A percentile compares a stretch with the other conserved stretches of the same genome.
Conservation (phyloP, 1,139 yeast species). For the Candida sp. region DNA sequence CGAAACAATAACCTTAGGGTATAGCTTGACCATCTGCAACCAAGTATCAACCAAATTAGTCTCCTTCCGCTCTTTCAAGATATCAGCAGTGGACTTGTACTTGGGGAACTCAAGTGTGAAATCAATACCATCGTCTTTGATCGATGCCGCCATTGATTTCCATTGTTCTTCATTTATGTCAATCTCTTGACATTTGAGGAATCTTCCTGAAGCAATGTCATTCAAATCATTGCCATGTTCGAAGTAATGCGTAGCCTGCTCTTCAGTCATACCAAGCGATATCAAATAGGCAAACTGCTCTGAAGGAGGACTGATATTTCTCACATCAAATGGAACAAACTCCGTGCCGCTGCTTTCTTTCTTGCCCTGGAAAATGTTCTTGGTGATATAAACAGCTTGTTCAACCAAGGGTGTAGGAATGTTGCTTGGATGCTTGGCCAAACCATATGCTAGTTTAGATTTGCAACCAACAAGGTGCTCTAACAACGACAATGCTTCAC, state of each 20-base stretch:
- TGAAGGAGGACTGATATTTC: conserved; percentile 55
- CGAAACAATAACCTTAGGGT: conserved; percentile 52
- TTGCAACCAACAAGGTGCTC: conserved; percentile 28
- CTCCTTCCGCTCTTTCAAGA: conserved; percentile 28
- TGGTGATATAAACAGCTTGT: conserved; percentile 38
- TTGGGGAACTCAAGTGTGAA: conserved; percentile 18
- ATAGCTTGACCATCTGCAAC: conserved; percentile 51
- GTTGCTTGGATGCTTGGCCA: conserved; percentile 17
- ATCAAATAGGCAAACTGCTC: conserved; percentile 51
- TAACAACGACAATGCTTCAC: conserved; percentile 41
- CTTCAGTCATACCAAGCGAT: conserved; percentile 45
- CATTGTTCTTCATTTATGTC: conserved; percentile 27
- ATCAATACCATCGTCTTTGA: conserved; percentile 17
- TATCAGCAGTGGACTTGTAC: conserved; percentile 15
- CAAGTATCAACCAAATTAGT: conserved; percentile 47
- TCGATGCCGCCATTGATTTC: conserved; percentile 17
- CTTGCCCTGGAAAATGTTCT: conserved; percentile 30
- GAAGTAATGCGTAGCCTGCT: conserved; percentile 44
- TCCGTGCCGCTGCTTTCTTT: conserved; percentile 30
- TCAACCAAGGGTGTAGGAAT: conserved; percentile 36
- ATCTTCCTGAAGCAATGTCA: conserved; percentile 20
- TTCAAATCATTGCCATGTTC: conserved; percentile 26
- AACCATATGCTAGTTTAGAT: conserved; percentile 11
- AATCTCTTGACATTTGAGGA: conserved; percentile 30
- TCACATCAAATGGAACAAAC: conserved; percentile 49